A percentile compares a stretch with the other conserved stretches of the same genome.
phyloP scores from a whole-genome alignment of 164 flowering plant species.

The Umbilicus rupestris region DNA sequence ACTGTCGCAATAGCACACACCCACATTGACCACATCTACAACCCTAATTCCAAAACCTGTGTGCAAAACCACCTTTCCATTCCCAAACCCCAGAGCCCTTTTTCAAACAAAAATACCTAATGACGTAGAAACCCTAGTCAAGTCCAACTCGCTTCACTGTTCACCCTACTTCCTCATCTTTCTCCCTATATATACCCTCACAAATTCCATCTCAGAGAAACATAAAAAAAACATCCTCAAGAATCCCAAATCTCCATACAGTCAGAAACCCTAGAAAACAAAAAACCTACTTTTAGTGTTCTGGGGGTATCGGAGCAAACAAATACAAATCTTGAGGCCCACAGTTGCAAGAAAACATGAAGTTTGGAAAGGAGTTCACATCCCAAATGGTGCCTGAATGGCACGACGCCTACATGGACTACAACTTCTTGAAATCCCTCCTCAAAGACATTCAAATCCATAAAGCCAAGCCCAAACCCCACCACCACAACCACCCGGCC shows the following conservation, averaged over 20 bases:
- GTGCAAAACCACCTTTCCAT: not conserved
- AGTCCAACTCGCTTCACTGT: not conserved
- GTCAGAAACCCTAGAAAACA: not conserved
- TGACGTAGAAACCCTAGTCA: not conserved
- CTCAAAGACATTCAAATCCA: conserved; percentile 25
- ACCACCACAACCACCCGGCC: not conserved
- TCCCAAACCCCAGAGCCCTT: not conserved
- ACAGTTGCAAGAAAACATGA: conserved; percentile 26
- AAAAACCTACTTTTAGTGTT: not conserved
- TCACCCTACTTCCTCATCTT: not conserved
- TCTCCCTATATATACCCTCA: not conserved
- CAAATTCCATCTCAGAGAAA: not conserved
- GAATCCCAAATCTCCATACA: not conserved
- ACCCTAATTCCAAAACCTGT: not conserved
- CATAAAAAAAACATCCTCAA: not conserved
- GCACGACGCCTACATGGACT: conserved; percentile 64
- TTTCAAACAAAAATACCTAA: not conserved
- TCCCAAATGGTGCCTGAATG: conserved; percentile 76
- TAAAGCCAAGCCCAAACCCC: conserved; percentile 12
- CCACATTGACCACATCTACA: not conserved
- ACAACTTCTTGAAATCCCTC: conserved; percentile 24
- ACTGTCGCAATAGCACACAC: not conserved
- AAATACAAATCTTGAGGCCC: not conserved
- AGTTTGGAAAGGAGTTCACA: conserved; percentile 59
- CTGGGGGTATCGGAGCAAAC: not conserved